phyloP scores from a whole-genome alignment of 2,329 filamentous ascomycete genomes.

The Trichoderma sp. region DNA sequence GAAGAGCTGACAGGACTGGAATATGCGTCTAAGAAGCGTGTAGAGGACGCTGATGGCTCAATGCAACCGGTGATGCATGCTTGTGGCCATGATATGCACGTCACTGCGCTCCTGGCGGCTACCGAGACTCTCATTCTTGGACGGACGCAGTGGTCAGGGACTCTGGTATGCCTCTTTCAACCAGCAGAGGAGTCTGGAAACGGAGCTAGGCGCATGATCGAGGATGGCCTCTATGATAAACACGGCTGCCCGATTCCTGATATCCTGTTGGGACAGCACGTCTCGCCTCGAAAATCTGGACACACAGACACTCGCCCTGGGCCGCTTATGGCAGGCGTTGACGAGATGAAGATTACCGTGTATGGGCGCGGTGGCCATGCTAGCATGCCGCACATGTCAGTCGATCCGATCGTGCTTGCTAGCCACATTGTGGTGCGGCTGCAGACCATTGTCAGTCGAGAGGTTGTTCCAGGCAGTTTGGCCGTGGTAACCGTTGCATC shows the following conservation, averaged over 20 bases:
- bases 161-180: constrained; percentile 65
- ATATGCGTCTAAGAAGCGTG: too few species aligned
- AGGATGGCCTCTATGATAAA: constrained; percentile 38
- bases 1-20: too few species aligned
- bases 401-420: constrained; percentile 52
- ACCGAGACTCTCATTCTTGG: constrained; percentile 50
- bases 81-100: constrained; percentile 69
- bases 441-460: constrained; percentile 35
- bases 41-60: not conserved
- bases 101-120: constrained; percentile 58
- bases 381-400: constrained; percentile 40
- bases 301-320: too few species aligned
- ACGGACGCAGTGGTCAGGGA: constrained; percentile 59
- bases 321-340: too few species aligned
- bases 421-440: constrained; percentile 41
- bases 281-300: too few species aligned
- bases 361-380: constrained; percentile 48
- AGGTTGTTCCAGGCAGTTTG: constrained; percentile 30
- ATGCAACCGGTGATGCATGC: constrained; percentile 64
- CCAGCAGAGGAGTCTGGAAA: constrained; percentile 65
- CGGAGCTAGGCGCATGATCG: constrained; percentile 53
- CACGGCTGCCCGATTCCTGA: constrained; percentile 35
- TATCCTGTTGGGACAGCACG: constrained; percentile 40
- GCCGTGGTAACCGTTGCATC: too few species aligned
- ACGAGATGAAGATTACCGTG: not conserved